These are phyloP conservation scores for Penicillium cinerascens DNA, from an alignment of 495 filamentous ascomycete species.

Conservation along the genomic window DNA sequence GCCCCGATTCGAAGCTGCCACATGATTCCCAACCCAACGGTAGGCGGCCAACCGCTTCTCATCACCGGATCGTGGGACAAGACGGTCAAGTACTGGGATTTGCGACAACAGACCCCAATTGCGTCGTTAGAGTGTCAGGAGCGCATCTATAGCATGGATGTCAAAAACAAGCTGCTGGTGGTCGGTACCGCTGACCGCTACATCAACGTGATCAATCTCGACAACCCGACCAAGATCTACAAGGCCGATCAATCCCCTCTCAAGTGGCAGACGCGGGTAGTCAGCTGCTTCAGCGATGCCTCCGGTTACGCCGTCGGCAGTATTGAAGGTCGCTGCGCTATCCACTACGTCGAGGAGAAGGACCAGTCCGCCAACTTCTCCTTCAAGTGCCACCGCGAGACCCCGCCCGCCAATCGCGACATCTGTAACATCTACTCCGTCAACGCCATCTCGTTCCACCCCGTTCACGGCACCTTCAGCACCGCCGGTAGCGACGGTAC, in stretches of 20 bases:
- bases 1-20: slow-evolving; percentile 74
- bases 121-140: slow-evolving; percentile 68
- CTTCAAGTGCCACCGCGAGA: slow-evolving; percentile 90
- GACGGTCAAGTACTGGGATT: slow-evolving; percentile 93
- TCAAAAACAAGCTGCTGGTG: slow-evolving; percentile 72
- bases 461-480: slow-evolving; percentile 81
- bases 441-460: slow-evolving; percentile 87
- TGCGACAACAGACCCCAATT: slow-evolving; percentile 62
- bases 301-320: slow-evolving; percentile 81
- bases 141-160: slow-evolving; percentile 84
- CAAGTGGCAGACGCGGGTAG: slow-evolving; percentile 82
- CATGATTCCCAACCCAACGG: slow-evolving; percentile 57
- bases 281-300: slow-evolving; percentile 81
- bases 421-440: slow-evolving; percentile 82
- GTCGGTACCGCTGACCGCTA: slow-evolving; percentile 84
- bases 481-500: slow-evolving; percentile 87
- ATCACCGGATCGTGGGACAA: slow-evolving; percentile 96
- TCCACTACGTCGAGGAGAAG: slow-evolving; percentile 86
- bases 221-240: slow-evolving; percentile 72
- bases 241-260: slow-evolving; percentile 81
- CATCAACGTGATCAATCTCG: slow-evolving; percentile 81
- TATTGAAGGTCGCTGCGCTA: slow-evolving; percentile 86
- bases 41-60: slow-evolving; percentile 59
- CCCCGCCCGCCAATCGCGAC: slow-evolving; percentile 57
- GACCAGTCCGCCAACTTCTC: slow-evolving; percentile 79